These are phyloP conservation scores for Papiliotrema flavescens DNA, from an alignment of 1,284 basidiomycete species.

Conservation along the genomic window DNA sequence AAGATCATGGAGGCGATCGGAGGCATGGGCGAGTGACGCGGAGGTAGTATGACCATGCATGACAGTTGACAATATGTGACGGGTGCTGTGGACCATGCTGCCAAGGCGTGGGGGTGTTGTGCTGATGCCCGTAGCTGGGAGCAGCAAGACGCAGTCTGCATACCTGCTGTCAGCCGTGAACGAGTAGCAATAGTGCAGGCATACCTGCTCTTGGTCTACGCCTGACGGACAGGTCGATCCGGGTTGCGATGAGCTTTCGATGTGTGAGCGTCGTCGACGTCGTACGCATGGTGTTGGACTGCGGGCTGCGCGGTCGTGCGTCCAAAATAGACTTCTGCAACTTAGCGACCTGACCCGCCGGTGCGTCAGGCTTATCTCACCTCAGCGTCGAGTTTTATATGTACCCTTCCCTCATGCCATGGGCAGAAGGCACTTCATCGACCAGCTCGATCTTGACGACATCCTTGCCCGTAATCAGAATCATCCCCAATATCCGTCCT, in stretches of 20 bases:
- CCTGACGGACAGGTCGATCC: not conserved
- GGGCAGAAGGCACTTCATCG: too few relatives aligned
- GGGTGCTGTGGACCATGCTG: too few relatives aligned
- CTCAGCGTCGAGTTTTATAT: not conserved
- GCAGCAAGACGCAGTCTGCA: too few relatives aligned
- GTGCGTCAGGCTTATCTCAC: not conserved
- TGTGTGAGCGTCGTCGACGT: too few relatives aligned
- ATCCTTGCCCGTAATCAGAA: conserved; percentile 3
- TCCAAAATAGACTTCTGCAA: too few relatives aligned
- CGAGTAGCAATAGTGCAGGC: not conserved
- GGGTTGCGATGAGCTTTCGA: too few relatives aligned
- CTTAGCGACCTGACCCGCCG: too few relatives aligned
- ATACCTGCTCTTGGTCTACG: not conserved
- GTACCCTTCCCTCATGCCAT: not conserved
- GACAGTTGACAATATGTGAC: not conserved
- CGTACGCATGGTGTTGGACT: too few relatives aligned
- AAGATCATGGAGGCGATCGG: conserved; percentile 28
- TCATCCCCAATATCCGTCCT: conserved; percentile 2
- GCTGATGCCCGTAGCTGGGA: not conserved
- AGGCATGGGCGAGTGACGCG: conserved; percentile 18
- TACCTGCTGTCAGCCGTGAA: too few relatives aligned
- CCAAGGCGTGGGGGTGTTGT: not conserved
- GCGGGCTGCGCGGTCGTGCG: too few relatives aligned
- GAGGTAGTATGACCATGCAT: not conserved
- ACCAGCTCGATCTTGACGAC: conserved; percentile 3